Conservation (phyloP, 169 alveolate genomes). For the Perkinsus marinus region DNA sequence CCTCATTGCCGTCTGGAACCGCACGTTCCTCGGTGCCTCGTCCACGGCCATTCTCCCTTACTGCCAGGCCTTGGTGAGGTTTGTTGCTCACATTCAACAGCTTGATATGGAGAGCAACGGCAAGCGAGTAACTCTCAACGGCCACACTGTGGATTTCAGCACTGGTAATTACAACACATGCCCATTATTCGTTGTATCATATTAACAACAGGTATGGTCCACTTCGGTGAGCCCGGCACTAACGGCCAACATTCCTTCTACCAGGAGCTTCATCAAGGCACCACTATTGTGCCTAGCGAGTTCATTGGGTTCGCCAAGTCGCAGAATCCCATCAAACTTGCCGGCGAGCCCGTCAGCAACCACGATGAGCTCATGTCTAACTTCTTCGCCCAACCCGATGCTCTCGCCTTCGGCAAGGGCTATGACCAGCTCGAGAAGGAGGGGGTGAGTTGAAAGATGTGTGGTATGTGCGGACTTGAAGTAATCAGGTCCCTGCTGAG, state of each 20-base stretch:
- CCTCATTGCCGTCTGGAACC: slow-evolving; percentile 83
- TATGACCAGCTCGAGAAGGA: slow-evolving; percentile 49
- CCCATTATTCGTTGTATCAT: not conserved
- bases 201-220: slow-evolving; percentile 74
- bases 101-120: slow-evolving; percentile 97
- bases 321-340: slow-evolving; percentile 61
- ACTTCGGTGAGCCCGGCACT: slow-evolving; percentile 99
- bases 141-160: not conserved
- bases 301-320: slow-evolving; percentile 87
- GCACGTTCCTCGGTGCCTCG: slow-evolving; percentile 63
- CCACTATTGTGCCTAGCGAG: slow-evolving; percentile 81
- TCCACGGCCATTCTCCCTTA: slow-evolving; percentile 94
- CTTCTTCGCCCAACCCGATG: slow-evolving; percentile 98
- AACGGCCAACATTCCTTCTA: slow-evolving; percentile 93
- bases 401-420: slow-evolving; percentile 90
- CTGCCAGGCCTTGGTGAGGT: slow-evolving; percentile 69
- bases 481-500: slow-evolving; percentile 53
- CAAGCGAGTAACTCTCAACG: slow-evolving; percentile 21
- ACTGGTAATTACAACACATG: not conserved
- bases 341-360: slow-evolving; percentile 35
- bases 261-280: slow-evolving; percentile 93
- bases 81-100: slow-evolving; percentile 92
- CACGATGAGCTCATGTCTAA: slow-evolving; percentile 95
- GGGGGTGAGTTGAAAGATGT: slow-evolving; percentile 19
- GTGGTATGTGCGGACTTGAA: too few relatives aligned